Percentiles rank a stretch among this genome's conserved stretches.
Conservation (phyloP, 2,329 filamentous ascomycete species). For the Cordyceps pruinosa region DNA sequence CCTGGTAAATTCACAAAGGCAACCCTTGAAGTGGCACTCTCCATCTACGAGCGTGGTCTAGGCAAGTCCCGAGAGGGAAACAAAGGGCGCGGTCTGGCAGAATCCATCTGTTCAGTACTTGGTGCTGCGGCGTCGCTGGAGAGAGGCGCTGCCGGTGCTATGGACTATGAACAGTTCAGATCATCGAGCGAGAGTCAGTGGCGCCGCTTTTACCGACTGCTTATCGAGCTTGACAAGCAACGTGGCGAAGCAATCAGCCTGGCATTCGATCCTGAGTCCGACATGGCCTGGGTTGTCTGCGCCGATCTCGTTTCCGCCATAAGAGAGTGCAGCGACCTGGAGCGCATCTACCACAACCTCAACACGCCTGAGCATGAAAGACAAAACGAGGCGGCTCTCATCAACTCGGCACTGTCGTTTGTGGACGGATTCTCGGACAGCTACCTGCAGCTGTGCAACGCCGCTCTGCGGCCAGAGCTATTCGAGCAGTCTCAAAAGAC, state of each 20-base stretch:
- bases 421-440: slow-evolving; percentile 62
- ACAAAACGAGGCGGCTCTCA: slow-evolving; percentile 51
- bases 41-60: slow-evolving; percentile 68
- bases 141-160: slow-evolving; percentile 52
- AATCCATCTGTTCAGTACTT: slow-evolving; percentile 68
- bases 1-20: slow-evolving; percentile 75
- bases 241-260: slow-evolving; percentile 76
- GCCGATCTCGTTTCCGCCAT: slow-evolving; percentile 76
- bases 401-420: slow-evolving; percentile 65
- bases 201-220: slow-evolving; percentile 80
- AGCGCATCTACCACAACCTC: slow-evolving; percentile 67
- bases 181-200: slow-evolving; percentile 74
- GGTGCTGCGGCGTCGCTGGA: slow-evolving; percentile 61
- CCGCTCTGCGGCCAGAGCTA: slow-evolving; percentile 63
- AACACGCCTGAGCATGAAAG: slow-evolving; percentile 44
- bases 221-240: slow-evolving; percentile 79
- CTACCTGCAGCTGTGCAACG: slow-evolving; percentile 60
- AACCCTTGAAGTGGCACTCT: slow-evolving; percentile 75
- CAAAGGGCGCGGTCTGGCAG: slow-evolving; percentile 55
- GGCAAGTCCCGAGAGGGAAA: slow-evolving; percentile 28
- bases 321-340: slow-evolving; percentile 70
- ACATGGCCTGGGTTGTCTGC: slow-evolving; percentile 77
- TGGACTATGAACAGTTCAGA: slow-evolving; percentile 71
- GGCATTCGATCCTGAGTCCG: slow-evolving; percentile 61
- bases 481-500: slow-evolving; percentile 66